Evolutionary conservation across 2,329 filamentous ascomycete genomes (phyloP).

Genomic region (Diatrype stigma): DNA sequence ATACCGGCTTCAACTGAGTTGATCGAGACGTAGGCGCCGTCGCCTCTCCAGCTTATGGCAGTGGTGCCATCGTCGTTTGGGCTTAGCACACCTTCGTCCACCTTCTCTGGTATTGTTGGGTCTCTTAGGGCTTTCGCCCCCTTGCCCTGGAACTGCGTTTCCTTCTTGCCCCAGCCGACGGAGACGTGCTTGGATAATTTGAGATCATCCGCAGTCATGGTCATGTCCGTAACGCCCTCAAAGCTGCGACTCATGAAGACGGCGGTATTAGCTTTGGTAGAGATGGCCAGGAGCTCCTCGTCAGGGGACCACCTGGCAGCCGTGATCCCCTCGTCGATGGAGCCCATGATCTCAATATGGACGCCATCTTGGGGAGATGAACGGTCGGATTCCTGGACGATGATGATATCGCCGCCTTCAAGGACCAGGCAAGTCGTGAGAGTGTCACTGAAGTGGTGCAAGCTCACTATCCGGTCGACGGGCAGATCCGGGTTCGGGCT

Average conservation of each 20-base stretch:
- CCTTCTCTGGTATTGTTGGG: constrained; percentile 88
- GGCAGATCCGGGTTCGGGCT: constrained; percentile 71
- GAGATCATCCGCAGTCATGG: constrained; percentile 71
- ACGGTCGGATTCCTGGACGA: constrained; percentile 66
- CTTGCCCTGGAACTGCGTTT: constrained; percentile 95
- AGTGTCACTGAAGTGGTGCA: constrained; percentile 84
- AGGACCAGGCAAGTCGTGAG: constrained; percentile 76
- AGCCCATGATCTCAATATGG: constrained; percentile 91
- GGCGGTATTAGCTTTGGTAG: constrained; percentile 73
- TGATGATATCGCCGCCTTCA: constrained; percentile 84
- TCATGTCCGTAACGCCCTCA: constrained; percentile 73
- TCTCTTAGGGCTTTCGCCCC: constrained; percentile 82
- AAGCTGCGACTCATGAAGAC: constrained; percentile 93
- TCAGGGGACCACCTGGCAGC: constrained; percentile 93
- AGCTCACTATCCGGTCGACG: constrained; percentile 69
- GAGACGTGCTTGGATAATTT: constrained; percentile 90
- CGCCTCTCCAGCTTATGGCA: constrained; percentile 87
- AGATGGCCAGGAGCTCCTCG: constrained; percentile 81
- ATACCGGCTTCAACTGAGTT: constrained; percentile 68
- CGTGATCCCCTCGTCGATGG: constrained; percentile 85
- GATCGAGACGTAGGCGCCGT: constrained; percentile 85
- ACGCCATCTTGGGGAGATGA: constrained; percentile 54
- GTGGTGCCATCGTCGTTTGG: constrained; percentile 65
- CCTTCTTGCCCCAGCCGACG: constrained; percentile 96
- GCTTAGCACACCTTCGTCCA: constrained; percentile 79